Evolutionary conservation across 176 grass and related monocot genomes (phyloP).

Genomic region (Oryza officinalis): DNA sequence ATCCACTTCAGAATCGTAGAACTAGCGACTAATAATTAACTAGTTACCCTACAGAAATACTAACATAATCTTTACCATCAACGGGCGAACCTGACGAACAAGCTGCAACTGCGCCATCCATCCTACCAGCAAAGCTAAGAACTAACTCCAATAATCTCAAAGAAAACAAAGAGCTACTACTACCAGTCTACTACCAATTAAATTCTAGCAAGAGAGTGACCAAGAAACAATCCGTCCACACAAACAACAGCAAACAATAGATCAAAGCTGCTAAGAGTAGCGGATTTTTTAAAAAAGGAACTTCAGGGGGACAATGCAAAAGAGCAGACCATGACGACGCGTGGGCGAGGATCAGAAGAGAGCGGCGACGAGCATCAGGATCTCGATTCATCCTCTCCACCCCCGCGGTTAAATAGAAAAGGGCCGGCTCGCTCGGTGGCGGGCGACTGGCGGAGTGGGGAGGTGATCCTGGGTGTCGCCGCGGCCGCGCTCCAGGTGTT

Average conservation of each 20-base stretch:
- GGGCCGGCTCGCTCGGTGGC: not conserved
- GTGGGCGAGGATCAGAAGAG: not conserved
- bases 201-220: not conserved
- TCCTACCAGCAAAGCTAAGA: not conserved
- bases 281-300: too few relatives aligned
- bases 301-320: not conserved
- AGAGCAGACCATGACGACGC: slow-evolving; percentile 35
- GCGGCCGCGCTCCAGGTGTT: slow-evolving; percentile 37
- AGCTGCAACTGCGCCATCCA: not conserved
- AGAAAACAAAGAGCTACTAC: not conserved
- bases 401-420: slow-evolving; percentile 1
- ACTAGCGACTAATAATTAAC: not conserved
- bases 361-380: slow-evolving; percentile 9
- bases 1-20: not conserved
- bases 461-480: slow-evolving; percentile 29
- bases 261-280: not conserved
- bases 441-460: too few relatives aligned
- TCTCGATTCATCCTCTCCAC: not conserved
- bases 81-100: not conserved
- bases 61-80: not conserved
- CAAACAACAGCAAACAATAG: not conserved
- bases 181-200: not conserved
- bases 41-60: not conserved
- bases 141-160: not conserved
- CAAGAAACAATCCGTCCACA: not conserved